A percentile compares a stretch with the other conserved stretches of the same genome.
Conservation (phyloP, 2,329 filamentous ascomycete genomes). For the Colletotrichum acutatum region DNA sequence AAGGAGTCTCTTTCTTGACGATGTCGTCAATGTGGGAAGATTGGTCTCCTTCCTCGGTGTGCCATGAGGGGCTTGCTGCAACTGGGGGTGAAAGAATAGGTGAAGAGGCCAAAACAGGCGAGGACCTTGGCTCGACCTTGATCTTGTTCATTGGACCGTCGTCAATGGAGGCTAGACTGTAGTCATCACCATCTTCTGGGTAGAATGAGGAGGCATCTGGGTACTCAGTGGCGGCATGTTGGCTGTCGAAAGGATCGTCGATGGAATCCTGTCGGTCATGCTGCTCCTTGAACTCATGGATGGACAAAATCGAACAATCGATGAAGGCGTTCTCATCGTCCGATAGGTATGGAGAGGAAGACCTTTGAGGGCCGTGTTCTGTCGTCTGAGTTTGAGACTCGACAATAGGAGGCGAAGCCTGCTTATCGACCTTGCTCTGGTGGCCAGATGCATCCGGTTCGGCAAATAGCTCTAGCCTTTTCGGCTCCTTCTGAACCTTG, state of each 20-base stretch:
- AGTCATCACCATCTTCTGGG: conserved; percentile 15
- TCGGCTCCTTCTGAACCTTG: background rate
- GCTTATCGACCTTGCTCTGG: background rate
- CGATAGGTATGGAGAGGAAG: background rate
- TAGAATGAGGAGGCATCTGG: conserved; percentile 30
- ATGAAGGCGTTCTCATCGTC: conserved; percentile 20
- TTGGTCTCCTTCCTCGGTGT: background rate
- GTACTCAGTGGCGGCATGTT: background rate
- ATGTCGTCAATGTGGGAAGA: conserved; percentile 28
- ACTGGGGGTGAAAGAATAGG: conserved; percentile 1
- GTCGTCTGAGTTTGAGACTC: background rate
- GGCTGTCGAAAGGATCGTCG: background rate
- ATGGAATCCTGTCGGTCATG: background rate
- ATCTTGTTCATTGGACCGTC: background rate
- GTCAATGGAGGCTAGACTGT: background rate
- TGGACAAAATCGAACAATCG: conserved; percentile 5
- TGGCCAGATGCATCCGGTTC: background rate
- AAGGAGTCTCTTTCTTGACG: conserved; percentile 9
- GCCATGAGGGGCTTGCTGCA: background rate
- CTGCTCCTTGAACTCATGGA: background rate
- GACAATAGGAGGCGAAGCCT: background rate
- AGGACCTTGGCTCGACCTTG: conserved; percentile 10
- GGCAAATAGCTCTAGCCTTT: background rate
- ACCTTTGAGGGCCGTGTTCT: background rate
- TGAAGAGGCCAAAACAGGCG: conserved; percentile 9